Conservation (phyloP, 2,329 filamentous ascomycete species). For the Coniella vitis region DNA sequence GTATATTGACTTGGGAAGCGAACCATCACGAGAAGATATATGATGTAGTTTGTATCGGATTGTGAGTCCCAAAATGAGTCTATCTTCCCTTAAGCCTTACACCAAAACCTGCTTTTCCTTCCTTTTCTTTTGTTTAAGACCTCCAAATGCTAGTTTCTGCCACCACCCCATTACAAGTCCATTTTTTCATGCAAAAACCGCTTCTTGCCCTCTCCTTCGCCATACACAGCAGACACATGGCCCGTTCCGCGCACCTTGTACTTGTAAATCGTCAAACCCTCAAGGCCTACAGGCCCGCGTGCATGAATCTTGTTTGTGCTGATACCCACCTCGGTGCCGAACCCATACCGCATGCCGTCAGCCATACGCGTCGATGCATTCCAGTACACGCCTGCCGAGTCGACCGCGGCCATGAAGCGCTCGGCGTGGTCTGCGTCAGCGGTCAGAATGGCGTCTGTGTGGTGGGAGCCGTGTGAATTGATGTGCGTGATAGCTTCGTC, state of each 20-base stretch:
- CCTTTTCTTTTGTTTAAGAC: not conserved
- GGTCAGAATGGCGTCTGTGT: slow-evolving; percentile 89
- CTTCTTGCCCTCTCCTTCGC: slow-evolving; percentile 53
- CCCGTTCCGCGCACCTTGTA: slow-evolving; percentile 82
- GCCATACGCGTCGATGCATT: slow-evolving; percentile 92
- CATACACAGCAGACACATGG: slow-evolving; percentile 74
- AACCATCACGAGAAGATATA: no score
- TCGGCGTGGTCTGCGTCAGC: slow-evolving; percentile 61
- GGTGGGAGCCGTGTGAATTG: slow-evolving; percentile 85
- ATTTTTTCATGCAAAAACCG: slow-evolving; percentile 53
- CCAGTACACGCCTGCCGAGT: slow-evolving; percentile 93
- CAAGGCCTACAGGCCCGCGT: slow-evolving; percentile 84
- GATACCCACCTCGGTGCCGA: slow-evolving; percentile 96
- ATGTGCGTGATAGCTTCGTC: slow-evolving; percentile 78
- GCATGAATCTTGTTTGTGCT: slow-evolving; percentile 98
- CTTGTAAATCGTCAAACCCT: slow-evolving; percentile 95
- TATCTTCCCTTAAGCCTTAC: not conserved
- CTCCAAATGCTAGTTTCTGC: no score
- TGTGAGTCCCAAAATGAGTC: not conserved
- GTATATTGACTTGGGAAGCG: no score
- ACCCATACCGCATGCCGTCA: slow-evolving; percentile 94
- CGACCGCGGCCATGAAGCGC: slow-evolving; percentile 75
- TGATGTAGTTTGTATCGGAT: no score
- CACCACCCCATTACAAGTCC: slow-evolving; percentile 34
- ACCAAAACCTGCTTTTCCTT: not conserved